These are phyloP conservation scores for Candida broadrunensis DNA, from an alignment of 805 yeast genomes.

Conservation along the genomic window DNA sequence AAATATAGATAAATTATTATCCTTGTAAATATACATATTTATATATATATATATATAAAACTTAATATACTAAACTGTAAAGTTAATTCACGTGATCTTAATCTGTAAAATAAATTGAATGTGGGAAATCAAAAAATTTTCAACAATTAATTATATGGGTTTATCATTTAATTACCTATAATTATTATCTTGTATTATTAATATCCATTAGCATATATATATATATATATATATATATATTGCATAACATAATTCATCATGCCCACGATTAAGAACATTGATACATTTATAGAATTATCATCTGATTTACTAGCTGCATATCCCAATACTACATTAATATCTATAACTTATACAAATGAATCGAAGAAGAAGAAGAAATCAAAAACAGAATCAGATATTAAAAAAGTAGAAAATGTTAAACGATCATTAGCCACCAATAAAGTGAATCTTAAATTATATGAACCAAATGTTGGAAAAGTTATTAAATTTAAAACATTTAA, in stretches of 20 bases:
- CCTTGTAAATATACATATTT: no score
- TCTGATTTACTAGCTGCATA: constrained; percentile 32
- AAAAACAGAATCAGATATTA: constrained; percentile 7
- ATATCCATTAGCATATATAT: no score
- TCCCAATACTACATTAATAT: constrained; percentile 32
- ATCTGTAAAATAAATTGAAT: no score
- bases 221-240: no score
- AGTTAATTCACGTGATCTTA: not conserved
- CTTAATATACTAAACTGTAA: not conserved
- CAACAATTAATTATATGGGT: no score
- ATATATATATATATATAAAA: not conserved
- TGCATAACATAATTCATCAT: no score
- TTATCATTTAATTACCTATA: no score
- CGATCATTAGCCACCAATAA: constrained; percentile 22
- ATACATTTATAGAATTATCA: constrained; percentile 28
- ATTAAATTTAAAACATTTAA: constrained; percentile 58
- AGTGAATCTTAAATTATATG: constrained; percentile 59
- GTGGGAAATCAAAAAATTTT: no score
- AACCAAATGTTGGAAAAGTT: constrained; percentile 61
- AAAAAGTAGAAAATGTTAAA: constrained; percentile 3
- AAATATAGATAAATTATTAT: constrained; percentile 16
- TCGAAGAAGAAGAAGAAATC: constrained; percentile 17
- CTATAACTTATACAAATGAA: constrained; percentile 35
- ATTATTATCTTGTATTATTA: no score
- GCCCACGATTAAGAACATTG: constrained; percentile 11